phyloP scores from a whole-genome alignment of 2,329 filamentous ascomycete genomes.

The Neocucurbitaria cava region DNA sequence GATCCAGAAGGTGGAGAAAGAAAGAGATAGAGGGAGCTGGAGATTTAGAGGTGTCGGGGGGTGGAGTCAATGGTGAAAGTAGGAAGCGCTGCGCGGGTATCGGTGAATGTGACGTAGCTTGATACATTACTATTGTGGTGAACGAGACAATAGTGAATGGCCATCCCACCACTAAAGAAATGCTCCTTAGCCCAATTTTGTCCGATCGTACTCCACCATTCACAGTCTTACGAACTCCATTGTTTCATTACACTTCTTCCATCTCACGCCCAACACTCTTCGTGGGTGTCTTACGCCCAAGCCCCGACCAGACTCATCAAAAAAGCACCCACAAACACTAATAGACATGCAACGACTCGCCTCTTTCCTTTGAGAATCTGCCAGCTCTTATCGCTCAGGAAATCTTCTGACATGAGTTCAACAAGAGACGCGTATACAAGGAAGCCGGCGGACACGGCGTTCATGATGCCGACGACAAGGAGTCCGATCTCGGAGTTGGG shows the following conservation, averaged over 20 bases:
- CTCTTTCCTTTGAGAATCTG: slow-evolving; percentile 67
- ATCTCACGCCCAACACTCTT: neutral
- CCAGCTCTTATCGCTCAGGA: slow-evolving; percentile 78
- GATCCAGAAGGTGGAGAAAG: neutral
- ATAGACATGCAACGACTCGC: slow-evolving; percentile 67
- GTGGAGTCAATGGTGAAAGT: neutral
- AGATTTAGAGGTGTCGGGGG: too few relatives aligned
- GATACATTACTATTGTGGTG: neutral
- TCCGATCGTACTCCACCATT: too few relatives aligned
- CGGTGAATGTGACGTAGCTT: neutral
- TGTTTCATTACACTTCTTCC: neutral
- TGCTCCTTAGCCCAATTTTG: too few relatives aligned
- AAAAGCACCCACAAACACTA: slow-evolving; percentile 69
- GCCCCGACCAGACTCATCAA: slow-evolving; percentile 77
- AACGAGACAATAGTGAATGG: neutral
- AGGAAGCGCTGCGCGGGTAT: neutral
- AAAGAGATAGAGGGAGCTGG: neutral
- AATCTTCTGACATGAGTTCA: slow-evolving; percentile 85
- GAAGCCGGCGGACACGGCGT: slow-evolving; percentile 81
- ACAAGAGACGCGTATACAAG: slow-evolving; percentile 84
- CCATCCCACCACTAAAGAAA: too few relatives aligned
- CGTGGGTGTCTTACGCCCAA: slow-evolving; percentile 70
- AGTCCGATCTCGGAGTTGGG: slow-evolving; percentile 77
- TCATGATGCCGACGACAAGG: slow-evolving; percentile 85
- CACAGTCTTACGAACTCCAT: neutral